These are phyloP conservation scores for Buxus sempervirens DNA, from an alignment of 164 flowering plant species.

Conservation along the genomic window DNA sequence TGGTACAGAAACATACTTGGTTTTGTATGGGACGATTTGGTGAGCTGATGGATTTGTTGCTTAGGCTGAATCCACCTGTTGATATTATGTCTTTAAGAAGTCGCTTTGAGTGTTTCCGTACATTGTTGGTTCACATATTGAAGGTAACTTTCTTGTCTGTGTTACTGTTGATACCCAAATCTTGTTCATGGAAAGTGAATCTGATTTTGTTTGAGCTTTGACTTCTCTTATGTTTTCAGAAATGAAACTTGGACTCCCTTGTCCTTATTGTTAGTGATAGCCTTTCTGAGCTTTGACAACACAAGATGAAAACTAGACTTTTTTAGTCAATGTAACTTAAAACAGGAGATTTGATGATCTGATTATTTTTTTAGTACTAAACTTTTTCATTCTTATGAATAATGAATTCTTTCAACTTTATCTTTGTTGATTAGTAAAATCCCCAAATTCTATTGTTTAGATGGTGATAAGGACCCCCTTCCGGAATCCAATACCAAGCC, in stretches of 20 bases:
- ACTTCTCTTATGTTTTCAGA: background rate
- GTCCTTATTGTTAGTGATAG: background rate
- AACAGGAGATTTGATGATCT: too few species aligned
- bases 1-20: slow-evolving; percentile 68
- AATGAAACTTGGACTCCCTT: background rate
- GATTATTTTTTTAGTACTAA: too few species aligned
- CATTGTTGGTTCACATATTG: slow-evolving; percentile 52
- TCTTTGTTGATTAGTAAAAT: too few species aligned
- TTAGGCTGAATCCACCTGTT: slow-evolving; percentile 46
- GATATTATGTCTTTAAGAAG: slow-evolving; percentile 38
- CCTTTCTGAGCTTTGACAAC: background rate
- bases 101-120: slow-evolving; percentile 60
- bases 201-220: background rate
- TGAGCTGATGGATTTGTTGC: slow-evolving; percentile 58
- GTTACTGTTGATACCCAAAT: background rate
- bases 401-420: too few species aligned
- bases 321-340: too few species aligned
- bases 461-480: too few species aligned
- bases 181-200: background rate
- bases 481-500: too few species aligned
- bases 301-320: too few species aligned
- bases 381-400: too few species aligned
- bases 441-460: too few species aligned
- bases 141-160: slow-evolving; percentile 38
- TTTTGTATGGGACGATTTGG: slow-evolving; percentile 56